Percentiles rank a stretch among this genome's conserved stretches.
phyloP scores from a whole-genome alignment of 2,329 filamentous ascomycete species.

The Colletotrichum abscissum region DNA sequence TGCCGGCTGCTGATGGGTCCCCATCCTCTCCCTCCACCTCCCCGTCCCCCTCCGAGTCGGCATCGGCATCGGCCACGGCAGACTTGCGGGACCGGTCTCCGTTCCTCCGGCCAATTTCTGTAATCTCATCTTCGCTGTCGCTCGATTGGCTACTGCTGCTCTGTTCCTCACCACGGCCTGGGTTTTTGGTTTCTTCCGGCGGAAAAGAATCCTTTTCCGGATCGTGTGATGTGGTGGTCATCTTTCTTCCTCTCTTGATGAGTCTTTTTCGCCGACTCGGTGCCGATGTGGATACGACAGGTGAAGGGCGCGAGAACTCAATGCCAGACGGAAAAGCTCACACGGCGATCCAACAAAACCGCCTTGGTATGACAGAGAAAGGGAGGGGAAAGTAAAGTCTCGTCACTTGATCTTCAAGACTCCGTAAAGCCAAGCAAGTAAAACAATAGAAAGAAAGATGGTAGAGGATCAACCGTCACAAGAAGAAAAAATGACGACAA shows the following conservation, averaged over 20 bases:
- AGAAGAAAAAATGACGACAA: constrained; percentile 25
- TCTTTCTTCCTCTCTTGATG: background rate
- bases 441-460: constrained; percentile 7
- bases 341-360: background rate
- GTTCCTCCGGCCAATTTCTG: constrained; percentile 13
- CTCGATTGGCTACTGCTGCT: constrained; percentile 12
- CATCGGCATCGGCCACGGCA: constrained; percentile 1
- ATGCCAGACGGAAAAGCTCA: background rate
- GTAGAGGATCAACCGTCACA: background rate
- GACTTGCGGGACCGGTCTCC: constrained; percentile 17
- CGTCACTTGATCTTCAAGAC: background rate
- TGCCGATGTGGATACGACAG: constrained; percentile 9
- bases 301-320: background rate
- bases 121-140: constrained; percentile 29
- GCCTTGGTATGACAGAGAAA: background rate
- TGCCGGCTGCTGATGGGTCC: constrained; percentile 17
- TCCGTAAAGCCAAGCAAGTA: constrained; percentile 5
- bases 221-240: constrained; percentile 20
- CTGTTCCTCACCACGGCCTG: constrained; percentile 1
- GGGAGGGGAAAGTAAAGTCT: background rate
- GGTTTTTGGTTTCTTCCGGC: constrained; percentile 4
- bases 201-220: constrained; percentile 32
- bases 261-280: constrained; percentile 22
- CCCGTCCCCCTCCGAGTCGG: background rate
- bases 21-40: background rate